phyloP scores from a whole-genome alignment of 1,284 basidiomycete species.

The Boletus smithii region DNA sequence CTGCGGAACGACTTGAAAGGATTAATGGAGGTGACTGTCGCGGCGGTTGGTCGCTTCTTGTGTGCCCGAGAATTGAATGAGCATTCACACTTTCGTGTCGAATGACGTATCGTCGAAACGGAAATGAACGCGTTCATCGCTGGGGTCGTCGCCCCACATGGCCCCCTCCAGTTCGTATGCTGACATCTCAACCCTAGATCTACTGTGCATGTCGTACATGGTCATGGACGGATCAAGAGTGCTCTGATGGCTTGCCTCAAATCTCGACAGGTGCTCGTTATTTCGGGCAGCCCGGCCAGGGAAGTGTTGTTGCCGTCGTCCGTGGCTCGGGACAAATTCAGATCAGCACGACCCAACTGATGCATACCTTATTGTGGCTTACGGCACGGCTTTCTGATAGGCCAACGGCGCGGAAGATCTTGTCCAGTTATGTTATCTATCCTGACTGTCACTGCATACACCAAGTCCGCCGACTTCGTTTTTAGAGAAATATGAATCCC shows the following conservation, averaged over 20 bases:
- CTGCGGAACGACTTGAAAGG: no score
- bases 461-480: no score
- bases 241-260: background rate
- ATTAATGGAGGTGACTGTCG: no score
- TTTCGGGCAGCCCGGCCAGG: background rate
- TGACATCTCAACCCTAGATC: conserved; percentile 5
- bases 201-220: background rate
- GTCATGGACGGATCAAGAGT: background rate
- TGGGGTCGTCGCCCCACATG: background rate
- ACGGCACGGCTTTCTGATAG: conserved; percentile 1
- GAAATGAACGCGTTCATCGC: conserved; percentile 14
- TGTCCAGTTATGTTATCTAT: no score
- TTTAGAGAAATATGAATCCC: background rate
- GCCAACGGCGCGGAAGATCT: background rate
- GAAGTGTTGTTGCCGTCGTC: background rate
- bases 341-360: background rate
- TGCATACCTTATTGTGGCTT: background rate
- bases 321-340: background rate
- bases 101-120: conserved; percentile 11
- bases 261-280: background rate
- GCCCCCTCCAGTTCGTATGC: background rate
- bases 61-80: no score
- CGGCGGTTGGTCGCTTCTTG: no score
- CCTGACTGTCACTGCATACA: background rate
- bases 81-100: background rate